Base-by-base conservation (phyloP, 805 yeast genomes). In the Schwanniomyces yamadae region DNA sequence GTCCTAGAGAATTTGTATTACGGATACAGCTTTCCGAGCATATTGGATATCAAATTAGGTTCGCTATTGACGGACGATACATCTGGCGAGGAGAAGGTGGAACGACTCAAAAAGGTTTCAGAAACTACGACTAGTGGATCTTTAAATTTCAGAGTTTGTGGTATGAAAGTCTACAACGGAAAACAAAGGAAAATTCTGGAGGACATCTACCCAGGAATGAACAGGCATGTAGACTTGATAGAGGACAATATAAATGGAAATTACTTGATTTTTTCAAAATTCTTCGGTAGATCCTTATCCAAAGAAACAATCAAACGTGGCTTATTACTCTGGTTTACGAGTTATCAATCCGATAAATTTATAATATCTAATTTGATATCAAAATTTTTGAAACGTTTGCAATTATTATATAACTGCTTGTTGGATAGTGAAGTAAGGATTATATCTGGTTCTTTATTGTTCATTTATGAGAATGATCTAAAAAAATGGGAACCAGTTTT, bases 21-120 rank as follows among this genome's bases (percentile, higher is more conserved):
- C 36, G 87, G 87, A 0, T 84, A 70, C 52, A 52, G 33, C 4
- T 60, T 65, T 30, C 97, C 98, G 0, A 75, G 84, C 36, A 72
- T 93, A 2, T 50, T 91, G 43, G 99, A 91, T 55, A 76, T 91
- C 31, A 91, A 91, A 55, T 66, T 91, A 3, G 99, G 99, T 0
- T 58, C 78, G 5, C 52, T 71, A 7, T 61, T 91, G 23, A 78
- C 82, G 48, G 98, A 91, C 57, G 46, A 50, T 10, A 78, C 86
- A 1, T 42, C 75, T 3, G 53, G 46, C 0, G 45, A 50, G 5
- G 95, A 78, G 19, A 91, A 93, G 50, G 68, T 59, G 11, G 60
- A 59, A 33, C 57, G 98, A 27, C 61, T 91, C 50, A 63, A 59
- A 19, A 59, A 69, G 17, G 96, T 93, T 0, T 75, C 93, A 29